Evolutionary conservation across 2,329 filamentous ascomycete genomes (phyloP), one percentile per base, ranked within the genome.

Genomic region (Fusarium multiceps): DNA sequence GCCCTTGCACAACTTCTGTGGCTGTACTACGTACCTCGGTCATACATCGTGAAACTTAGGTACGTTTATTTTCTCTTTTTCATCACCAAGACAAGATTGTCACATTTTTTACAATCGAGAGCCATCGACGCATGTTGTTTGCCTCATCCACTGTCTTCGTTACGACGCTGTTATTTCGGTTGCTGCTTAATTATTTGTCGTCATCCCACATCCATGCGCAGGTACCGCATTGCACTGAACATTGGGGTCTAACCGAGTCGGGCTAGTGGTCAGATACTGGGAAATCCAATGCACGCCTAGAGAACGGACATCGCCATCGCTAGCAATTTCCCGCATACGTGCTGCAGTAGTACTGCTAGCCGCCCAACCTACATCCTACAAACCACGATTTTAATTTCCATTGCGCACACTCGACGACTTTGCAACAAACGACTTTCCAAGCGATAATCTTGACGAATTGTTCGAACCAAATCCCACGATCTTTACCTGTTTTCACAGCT

Each of bases 241-340:
- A 56, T 46, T 51, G 16, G 21, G 42, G 32, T 55, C 72, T 75
- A 75, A 63, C 74, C 71, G 20, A 58, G 47, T 50, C 30, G 16
- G 69, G 69, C 55, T 75, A 75, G 74, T 57, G 57, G 40, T 51
- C 50, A 61, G 58, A 54, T 63, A 49, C 67, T 65, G 55, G 53
- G 64, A 53, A 68, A 63, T 65, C 59, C 67, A 66, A 54, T 60
- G 55, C 73, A 64, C 66, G 54, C 66, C 66, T 71, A 67, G 59
- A 72, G 63, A 67, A 72, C 63, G 70, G 66, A 68, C 71, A 72
- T 76, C 71, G 72, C 74, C 77, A 78, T 74, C 71, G 53, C 74
- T 70, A 74, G 77, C 76, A 80, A 80, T 80, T 80, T 80, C 79
- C 76, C 78, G 58, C 78, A 77, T 76, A 77, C 72, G 72, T 70